A percentile compares a stretch with the other conserved stretches of the same genome.
These are phyloP conservation scores for Candida caryicola DNA, from an alignment of 805 yeast genomes.

Conservation along the genomic window DNA sequence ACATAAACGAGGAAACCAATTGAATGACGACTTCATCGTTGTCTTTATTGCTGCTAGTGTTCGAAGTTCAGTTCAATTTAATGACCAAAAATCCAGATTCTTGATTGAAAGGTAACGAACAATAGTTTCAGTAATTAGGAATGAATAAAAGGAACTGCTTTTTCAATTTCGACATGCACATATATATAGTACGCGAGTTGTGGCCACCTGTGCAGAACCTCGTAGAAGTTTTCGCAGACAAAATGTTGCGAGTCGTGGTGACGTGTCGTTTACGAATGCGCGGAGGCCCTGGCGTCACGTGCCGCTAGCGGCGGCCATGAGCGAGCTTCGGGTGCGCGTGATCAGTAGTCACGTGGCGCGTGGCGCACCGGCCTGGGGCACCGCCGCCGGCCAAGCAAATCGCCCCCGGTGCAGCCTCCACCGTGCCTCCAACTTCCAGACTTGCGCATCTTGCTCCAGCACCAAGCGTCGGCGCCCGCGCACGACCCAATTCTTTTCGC, in stretches of 20 bases:
- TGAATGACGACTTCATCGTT: conserved; percentile 8
- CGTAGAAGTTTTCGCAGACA: background rate
- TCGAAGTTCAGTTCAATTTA: background rate
- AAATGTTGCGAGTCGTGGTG: background rate
- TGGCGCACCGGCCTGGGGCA: too few species aligned
- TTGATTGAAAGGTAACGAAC: background rate
- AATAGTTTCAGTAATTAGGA: background rate
- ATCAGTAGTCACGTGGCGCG: too few species aligned
- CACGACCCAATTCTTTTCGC: background rate
- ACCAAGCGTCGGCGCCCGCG: too few species aligned
- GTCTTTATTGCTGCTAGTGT: background rate
- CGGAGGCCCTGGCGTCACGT: too few species aligned
- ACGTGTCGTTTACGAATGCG: background rate
- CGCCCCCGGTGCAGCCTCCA: too few species aligned
- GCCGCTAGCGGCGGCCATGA: too few species aligned
- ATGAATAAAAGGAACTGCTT: background rate
- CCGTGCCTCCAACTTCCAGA: too few species aligned
- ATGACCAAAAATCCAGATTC: background rate
- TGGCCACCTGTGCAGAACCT: conserved; percentile 1
- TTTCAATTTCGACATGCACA: background rate
- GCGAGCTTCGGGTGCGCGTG: too few species aligned
- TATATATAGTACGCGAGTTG: background rate
- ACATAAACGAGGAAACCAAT: conserved; percentile 17
- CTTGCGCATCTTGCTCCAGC: too few species aligned
- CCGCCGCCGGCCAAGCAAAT: too few species aligned